These are phyloP conservation scores for Aspergillus avenaceus DNA, from an alignment of 495 filamentous ascomycete genomes.

Conservation along the genomic window DNA sequence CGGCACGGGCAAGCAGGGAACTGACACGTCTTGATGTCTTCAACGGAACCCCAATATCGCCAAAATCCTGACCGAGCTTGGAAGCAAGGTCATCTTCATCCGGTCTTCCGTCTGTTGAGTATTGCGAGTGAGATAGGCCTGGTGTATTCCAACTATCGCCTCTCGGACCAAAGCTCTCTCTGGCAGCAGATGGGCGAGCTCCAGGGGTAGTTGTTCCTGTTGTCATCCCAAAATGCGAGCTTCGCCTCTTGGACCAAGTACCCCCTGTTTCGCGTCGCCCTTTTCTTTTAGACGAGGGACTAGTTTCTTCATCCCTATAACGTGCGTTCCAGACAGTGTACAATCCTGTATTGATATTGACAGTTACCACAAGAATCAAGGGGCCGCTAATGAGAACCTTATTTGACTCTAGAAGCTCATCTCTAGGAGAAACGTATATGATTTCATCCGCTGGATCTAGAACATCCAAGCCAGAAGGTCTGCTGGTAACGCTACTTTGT, in stretches of 20 bases:
- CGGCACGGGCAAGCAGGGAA: conserved; percentile 85
- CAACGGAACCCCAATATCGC: conserved; percentile 57
- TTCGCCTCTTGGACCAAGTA: conserved; percentile 66
- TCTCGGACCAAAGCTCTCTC: conserved; percentile 56
- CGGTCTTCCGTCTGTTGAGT: conserved; percentile 25
- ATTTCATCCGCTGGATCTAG: conserved; percentile 73
- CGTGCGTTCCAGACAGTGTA: conserved; percentile 77
- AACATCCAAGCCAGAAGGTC: conserved; percentile 38
- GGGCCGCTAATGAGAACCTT: conserved; percentile 24
- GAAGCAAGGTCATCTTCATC: conserved; percentile 61
- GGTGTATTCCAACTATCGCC: conserved; percentile 33
- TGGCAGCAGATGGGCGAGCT: conserved; percentile 37
- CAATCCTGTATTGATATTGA: conserved; percentile 65
- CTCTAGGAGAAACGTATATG: conserved; percentile 63
- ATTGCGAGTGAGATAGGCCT: conserved; percentile 36
- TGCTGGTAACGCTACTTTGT: conserved; percentile 25
- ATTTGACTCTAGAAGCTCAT: conserved; percentile 42
- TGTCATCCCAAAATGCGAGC: conserved; percentile 76
- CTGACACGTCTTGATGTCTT: conserved; percentile 85
- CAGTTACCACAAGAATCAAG: conserved; percentile 75
- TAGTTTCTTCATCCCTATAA: conserved; percentile 56
- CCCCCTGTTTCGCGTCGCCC: conserved; percentile 47
- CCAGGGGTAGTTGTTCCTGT: conserved; percentile 81
- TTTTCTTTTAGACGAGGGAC: conserved; percentile 47
- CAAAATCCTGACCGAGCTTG: conserved; percentile 75